Evolutionary conservation across 495 filamentous ascomycete genomes (phyloP).

Genomic region (Aspergillus funiculosus): DNA sequence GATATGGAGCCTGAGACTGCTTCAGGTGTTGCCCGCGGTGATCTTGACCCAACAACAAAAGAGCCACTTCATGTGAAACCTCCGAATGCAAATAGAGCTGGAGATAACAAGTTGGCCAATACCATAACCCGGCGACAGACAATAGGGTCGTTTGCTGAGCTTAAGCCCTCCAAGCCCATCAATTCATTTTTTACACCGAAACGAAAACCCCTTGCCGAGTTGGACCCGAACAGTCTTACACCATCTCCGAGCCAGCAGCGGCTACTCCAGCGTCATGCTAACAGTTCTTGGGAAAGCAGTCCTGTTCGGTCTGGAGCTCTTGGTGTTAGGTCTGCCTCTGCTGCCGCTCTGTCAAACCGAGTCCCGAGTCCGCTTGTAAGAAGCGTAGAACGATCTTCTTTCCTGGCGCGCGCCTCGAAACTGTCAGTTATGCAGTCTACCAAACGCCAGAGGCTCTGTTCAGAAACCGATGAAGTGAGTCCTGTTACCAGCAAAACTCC

Average conservation of each 20-base stretch:
- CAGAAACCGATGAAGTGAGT: constrained; percentile 44
- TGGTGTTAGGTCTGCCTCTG: constrained; percentile 36
- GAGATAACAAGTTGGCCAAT: constrained; percentile 26
- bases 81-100: constrained; percentile 19
- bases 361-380: constrained; percentile 34
- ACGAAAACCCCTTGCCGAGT: constrained; percentile 73
- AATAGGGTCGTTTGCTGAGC: constrained; percentile 43
- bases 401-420: constrained; percentile 39
- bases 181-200: constrained; percentile 71
- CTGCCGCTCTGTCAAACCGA: constrained; percentile 32
- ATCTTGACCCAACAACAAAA: constrained; percentile 88
- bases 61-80: constrained; percentile 50
- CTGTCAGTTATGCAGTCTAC: constrained; percentile 44
- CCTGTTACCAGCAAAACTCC: constrained; percentile 26
- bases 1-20: constrained; percentile 65
- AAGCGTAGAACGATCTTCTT: constrained; percentile 41
- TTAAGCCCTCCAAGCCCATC: constrained; percentile 63
- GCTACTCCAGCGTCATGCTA: constrained; percentile 49
- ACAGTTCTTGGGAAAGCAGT: constrained; percentile 49
- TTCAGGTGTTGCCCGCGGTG: constrained; percentile 69
- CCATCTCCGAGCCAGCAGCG: constrained; percentile 63
- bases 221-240: constrained; percentile 80
- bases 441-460: constrained; percentile 60
- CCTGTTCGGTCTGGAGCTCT: constrained; percentile 32
- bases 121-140: constrained; percentile 38